Evolutionary conservation across 192 early-diverging fungal species (phyloP), one percentile per base, ranked within the genome.

Genomic region (Phycomyces blakesleeanus): DNA sequence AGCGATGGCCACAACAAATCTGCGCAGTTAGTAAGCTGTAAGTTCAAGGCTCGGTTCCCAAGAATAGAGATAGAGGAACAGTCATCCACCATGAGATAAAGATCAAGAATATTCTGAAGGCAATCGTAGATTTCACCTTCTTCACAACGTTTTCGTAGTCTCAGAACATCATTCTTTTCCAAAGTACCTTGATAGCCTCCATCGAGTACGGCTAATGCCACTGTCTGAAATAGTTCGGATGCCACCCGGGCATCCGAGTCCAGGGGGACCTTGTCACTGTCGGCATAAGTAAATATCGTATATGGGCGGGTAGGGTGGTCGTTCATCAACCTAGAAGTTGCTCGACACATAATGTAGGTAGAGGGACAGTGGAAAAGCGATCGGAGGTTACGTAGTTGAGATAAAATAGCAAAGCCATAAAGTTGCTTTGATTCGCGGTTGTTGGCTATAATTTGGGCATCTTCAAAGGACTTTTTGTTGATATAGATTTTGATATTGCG

Each of bases 141-240:
- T 44, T 57, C 22, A 25, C 52, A 61, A n/a, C 60, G 51, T 51
- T 20, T 27, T 18, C 58, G 51, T 50, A 59, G 44, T 21, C 58
- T 15, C 49, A 25, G 29, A 18, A 71, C 63, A 26, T 22, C 38
- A 51, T 56, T 53, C 53, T 51, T 57, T 22, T 50, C 34, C 56
- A 65, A 40, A 10, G 56, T 25, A 20, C 63, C 59, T 38, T 51
- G n/a, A 7, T 54, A 55, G 18, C 61, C 58, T 55, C 50, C 41
- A 27, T 29, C 2, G 0, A 66, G 42, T 26, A 71, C 51, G n/a
- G 25, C 25, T 38, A n/a, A 11, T 6, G 69, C 63, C 55, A 71
- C 57, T 54, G 16, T 57, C 53, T 53, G 49, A 65, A 71, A 65
- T 34, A 65, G 44, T 1, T 56, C 60, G 20, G 63, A 34, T 7